phyloP scores from a whole-genome alignment of 345 rosid species.

The Acer negundo region DNA sequence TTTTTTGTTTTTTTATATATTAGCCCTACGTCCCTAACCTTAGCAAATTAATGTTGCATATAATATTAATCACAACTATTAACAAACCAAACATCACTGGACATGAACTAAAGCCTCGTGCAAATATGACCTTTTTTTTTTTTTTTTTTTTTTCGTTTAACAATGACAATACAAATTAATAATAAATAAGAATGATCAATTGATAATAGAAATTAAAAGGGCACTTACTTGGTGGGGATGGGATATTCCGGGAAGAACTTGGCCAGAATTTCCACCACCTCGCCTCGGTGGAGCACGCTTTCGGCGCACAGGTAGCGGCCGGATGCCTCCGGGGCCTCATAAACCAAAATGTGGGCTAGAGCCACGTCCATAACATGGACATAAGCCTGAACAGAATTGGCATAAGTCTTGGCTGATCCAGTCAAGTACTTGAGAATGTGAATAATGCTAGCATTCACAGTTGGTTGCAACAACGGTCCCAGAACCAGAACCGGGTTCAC shows the following conservation, averaged over 20 bases:
- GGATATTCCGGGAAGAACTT: constrained; percentile 95
- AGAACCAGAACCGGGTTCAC: constrained; percentile 85
- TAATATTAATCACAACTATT: too few species aligned
- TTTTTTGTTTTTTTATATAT: too few species aligned
- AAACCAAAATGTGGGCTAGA: constrained; percentile 78
- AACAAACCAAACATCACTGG: too few species aligned
- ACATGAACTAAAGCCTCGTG: too few species aligned
- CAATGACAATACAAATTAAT: constrained; percentile 58
- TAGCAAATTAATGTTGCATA: too few species aligned
- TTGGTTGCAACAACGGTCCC: constrained; percentile 82
- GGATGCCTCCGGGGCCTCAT: constrained; percentile 80
- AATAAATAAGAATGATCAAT: too few species aligned
- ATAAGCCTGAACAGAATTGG: constrained; percentile 85
- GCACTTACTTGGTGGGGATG: constrained; percentile 85
- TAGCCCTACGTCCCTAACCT: too few species aligned
- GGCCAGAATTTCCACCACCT: constrained; percentile 86
- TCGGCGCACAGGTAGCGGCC: constrained; percentile 93
- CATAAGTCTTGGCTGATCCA: constrained; percentile 93
- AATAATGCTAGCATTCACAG: constrained; percentile 69
- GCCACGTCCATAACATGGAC: constrained; percentile 92
- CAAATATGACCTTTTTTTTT: too few species aligned
- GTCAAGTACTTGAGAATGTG: constrained; percentile 95
- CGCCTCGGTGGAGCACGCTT: constrained; percentile 92
- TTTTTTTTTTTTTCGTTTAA: too few species aligned
- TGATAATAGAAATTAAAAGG: too few species aligned